phyloP scores from a whole-genome alignment of 2,329 filamentous ascomycete genomes.

The Pyricularia sp. region DNA sequence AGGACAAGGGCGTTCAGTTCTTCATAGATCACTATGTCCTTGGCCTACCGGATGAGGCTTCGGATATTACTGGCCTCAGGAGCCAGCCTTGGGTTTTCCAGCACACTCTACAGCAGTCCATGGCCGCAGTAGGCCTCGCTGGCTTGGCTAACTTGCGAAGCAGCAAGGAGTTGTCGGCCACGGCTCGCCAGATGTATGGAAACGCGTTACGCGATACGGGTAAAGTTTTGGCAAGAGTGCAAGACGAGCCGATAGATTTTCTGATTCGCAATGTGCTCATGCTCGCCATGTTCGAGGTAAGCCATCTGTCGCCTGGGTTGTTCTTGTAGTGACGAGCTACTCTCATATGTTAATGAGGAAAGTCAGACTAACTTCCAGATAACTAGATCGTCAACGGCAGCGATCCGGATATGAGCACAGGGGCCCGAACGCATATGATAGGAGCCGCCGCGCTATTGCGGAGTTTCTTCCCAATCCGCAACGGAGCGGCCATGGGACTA shows the following conservation, averaged over 20 bases:
- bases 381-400: slow-evolving; percentile 35
- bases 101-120: slow-evolving; percentile 34
- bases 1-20: slow-evolving; percentile 38
- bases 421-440: slow-evolving; percentile 48
- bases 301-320: slow-evolving; percentile 7
- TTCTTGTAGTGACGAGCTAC: too few species aligned
- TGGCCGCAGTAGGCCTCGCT: slow-evolving; percentile 49
- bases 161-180: slow-evolving; percentile 32
- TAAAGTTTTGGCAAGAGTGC: slow-evolving; percentile 25
- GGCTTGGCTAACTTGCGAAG: slow-evolving; percentile 44
- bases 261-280: slow-evolving; percentile 44
- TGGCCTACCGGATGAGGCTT: slow-evolving; percentile 40
- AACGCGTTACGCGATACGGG: slow-evolving; percentile 39
- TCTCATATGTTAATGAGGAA: background rate
- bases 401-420: slow-evolving; percentile 23
- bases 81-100: slow-evolving; percentile 26
- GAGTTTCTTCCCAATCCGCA: slow-evolving; percentile 28
- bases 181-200: slow-evolving; percentile 44
- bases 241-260: slow-evolving; percentile 27
- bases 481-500: slow-evolving; percentile 32
- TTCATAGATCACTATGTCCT: slow-evolving; percentile 41
- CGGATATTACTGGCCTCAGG: slow-evolving; percentile 25
- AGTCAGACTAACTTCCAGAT: slow-evolving; percentile 1
- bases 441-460: slow-evolving; percentile 51
- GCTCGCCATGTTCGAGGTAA: slow-evolving; percentile 53